phyloP scores from a whole-genome alignment of 768 basidiomycete species.

The Melanogaster broomeanus region DNA sequence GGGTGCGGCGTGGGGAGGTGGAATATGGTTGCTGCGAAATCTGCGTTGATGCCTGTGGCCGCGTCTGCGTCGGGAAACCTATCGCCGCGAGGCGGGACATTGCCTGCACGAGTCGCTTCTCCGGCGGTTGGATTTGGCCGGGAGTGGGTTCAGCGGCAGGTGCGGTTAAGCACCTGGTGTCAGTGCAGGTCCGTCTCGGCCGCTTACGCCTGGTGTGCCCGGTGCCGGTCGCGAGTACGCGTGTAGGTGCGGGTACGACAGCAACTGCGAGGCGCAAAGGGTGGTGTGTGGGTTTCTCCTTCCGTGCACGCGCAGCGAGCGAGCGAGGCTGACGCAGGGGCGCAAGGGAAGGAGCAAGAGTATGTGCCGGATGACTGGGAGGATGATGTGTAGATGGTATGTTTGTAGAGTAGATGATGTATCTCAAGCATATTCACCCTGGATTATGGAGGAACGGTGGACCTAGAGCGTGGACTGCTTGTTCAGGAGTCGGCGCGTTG shows the following conservation, averaged over 20 bases:
- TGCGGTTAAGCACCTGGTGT: conserved; percentile 11
- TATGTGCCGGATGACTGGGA: conserved; percentile 58
- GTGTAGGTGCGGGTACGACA: neutral
- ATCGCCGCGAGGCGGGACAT: conserved; percentile 4
- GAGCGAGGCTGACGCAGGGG: neutral
- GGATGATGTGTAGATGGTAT: conserved; percentile 40
- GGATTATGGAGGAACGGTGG: too few species aligned
- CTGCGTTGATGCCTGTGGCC: conserved; percentile 5
- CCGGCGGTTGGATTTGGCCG: conserved; percentile 5
- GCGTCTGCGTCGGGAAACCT: neutral
- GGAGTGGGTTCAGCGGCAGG: neutral
- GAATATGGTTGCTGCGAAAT: conserved; percentile 17
- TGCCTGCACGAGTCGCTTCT: conserved; percentile 19
- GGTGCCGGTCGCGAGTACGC: neutral
- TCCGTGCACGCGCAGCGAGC: conserved; percentile 18
- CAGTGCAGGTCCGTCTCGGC: conserved; percentile 2
- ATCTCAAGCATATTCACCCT: too few species aligned
- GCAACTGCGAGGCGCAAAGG: too few species aligned
- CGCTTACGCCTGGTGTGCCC: neutral
- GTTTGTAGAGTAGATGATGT: too few species aligned
- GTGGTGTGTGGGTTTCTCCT: conserved; percentile 22
- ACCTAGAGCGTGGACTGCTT: too few species aligned
- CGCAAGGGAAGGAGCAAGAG: neutral
- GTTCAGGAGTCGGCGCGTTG: too few species aligned
- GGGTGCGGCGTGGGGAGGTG: conserved; percentile 9